A percentile compares a stretch with the other conserved stretches of the same genome.
These are phyloP conservation scores for Debaryomyces sp. DNA, from an alignment of 1,139 yeast species.

Conservation along the genomic window DNA sequence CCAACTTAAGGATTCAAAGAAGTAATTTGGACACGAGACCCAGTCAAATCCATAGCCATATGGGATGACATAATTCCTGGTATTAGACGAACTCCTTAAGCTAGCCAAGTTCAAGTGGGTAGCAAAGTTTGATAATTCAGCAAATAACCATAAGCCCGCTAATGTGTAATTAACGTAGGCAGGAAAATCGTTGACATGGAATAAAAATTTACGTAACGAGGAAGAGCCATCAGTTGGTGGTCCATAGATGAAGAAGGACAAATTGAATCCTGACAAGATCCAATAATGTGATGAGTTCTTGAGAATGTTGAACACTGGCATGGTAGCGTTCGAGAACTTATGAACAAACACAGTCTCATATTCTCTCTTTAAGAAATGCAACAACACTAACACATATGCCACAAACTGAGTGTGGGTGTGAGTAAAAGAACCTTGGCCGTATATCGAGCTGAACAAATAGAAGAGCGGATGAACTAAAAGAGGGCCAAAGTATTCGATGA, in stretches of 20 bases:
- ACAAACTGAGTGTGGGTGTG: constrained; percentile 51
- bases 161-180: constrained; percentile 28
- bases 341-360: constrained; percentile 84
- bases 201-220: constrained; percentile 21
- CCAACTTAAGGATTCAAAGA: constrained; percentile 84
- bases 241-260: constrained; percentile 70
- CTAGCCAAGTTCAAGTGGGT: constrained; percentile 65
- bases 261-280: constrained; percentile 77
- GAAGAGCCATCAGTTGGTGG: constrained; percentile 52
- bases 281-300: constrained; percentile 92
- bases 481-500: constrained; percentile 90
- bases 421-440: constrained; percentile 12
- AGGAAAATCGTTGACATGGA: constrained; percentile 37
- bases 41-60: constrained; percentile 47
- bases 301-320: constrained; percentile 87
- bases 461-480: constrained; percentile 74
- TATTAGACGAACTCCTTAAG: constrained; percentile 49
- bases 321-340: constrained; percentile 81
- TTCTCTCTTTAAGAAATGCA: constrained; percentile 88
- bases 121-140: constrained; percentile 72
- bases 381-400: constrained; percentile 56
- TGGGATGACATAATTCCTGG: constrained; percentile 23
- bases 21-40: constrained; percentile 80
- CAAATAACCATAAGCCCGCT: constrained; percentile 57
- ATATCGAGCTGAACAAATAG: constrained; percentile 42